Percentiles rank a stretch among this genome's conserved stretches.
Evolutionary conservation across 2,329 filamentous ascomycete species (phyloP).

Genomic region (Penicillium verrucosum): DNA sequence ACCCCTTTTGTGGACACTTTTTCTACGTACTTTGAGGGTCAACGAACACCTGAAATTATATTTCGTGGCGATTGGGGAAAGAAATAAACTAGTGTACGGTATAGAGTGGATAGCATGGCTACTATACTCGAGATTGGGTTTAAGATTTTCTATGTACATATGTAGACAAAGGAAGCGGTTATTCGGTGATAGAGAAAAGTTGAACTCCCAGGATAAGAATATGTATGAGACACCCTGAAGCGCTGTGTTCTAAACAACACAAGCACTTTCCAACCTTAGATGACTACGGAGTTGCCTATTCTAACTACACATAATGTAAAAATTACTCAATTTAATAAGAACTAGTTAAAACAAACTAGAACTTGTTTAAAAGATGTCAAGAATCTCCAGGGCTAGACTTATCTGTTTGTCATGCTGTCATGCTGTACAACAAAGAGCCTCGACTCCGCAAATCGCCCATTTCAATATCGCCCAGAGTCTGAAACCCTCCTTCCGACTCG

Average conservation of each 20-base stretch:
- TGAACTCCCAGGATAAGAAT: no score
- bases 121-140: neutral
- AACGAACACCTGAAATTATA: neutral
- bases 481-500: neutral
- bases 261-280: neutral
- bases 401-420: neutral
- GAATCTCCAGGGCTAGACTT: neutral
- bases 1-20: neutral
- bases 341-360: no score
- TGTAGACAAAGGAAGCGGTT: neutral
- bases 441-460: constrained; percentile 1
- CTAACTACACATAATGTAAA: neutral
- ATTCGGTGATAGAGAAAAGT: neutral
- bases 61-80: neutral
- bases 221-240: neutral
- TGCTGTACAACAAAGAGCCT: neutral
- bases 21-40: neutral
- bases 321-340: neutral
- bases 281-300: no score
- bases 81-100: no score
- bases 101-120: neutral
- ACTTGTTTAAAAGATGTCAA: neutral
- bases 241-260: neutral
- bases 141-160: neutral
- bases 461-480: neutral